Base-by-base conservation (phyloP, 2,329 filamentous ascomycete genomes). In the Beauveria bassiana region DNA sequence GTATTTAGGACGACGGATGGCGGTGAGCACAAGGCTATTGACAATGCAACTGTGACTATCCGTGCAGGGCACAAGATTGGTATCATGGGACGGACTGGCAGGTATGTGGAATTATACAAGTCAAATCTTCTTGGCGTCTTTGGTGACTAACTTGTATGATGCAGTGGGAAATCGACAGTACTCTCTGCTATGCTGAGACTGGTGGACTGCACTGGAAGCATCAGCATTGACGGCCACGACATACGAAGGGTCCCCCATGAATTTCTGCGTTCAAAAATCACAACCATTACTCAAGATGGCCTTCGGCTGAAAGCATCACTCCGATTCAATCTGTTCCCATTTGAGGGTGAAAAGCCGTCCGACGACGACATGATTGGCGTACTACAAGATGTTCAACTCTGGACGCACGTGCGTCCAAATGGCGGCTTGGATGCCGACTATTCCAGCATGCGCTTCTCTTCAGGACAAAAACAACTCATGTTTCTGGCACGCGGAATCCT, bases 321-420 rank as follows among this genome's bases (percentile, higher is more conserved):
- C 0, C 63, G 63, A 14, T 24, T 20, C 5, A 64, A 65, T 20
- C 26, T 64, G n/a, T 61, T 63, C 5, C 61, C 61, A 1, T 61
- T 38, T 24, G 34, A 42, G 10, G 38, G 55, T 6, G 6, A 5
- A 3, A n/a, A 16, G 10, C 45, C 55, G 5, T 26, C 40, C 24
- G 49, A 53, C 14, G 40, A 34, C 3, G 10, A 24, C 6, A 46
- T 60, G 18, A 54, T 60, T 6, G 26, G 16, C 5, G 20, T 20
- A 5, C 26, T 60, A 10, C 38, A 14, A 22, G 22, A 14, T 18
- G 49, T 60, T 4, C 16, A 38, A 2, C n/a, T 60, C 5, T 60
- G 58, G 38, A 58, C 63, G 12, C 69, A 63, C 14, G 76, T 81
- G 40, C 65, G 61, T 1, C 70, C 81, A 18, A 77, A 80, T 61